Conservation (phyloP, 2,329 filamentous ascomycete species). For the Fusarium sp. region DNA sequence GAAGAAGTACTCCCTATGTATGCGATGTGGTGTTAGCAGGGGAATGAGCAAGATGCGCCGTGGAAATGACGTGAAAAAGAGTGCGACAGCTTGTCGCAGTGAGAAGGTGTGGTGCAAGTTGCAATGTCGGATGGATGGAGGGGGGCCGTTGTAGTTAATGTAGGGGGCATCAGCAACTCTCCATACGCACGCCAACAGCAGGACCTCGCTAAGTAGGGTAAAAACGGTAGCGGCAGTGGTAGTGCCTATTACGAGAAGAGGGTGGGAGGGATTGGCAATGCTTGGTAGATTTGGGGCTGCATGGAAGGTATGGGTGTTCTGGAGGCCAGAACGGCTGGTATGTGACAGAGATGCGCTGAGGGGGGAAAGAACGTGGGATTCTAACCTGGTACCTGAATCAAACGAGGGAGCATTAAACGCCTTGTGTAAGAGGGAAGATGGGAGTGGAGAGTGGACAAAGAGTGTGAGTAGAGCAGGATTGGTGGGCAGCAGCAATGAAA, state of each 20-base stretch:
- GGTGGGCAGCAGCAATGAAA: slow-evolving; percentile 17
- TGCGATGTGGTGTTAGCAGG: slow-evolving; percentile 29
- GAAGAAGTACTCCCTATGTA: slow-evolving; percentile 12
- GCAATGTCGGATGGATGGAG: slow-evolving; percentile 38
- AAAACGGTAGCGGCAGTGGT: slow-evolving; percentile 38
- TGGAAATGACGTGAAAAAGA: slow-evolving; percentile 35
- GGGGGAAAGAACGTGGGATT: slow-evolving; percentile 27
- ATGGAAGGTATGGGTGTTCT: slow-evolving; percentile 32
- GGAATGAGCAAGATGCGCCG: slow-evolving; percentile 19
- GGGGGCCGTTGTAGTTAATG: slow-evolving; percentile 42
- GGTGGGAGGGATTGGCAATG: slow-evolving; percentile 27
- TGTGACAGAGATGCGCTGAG: slow-evolving; percentile 34
- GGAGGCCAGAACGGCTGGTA: slow-evolving; percentile 32
- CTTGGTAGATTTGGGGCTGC: slow-evolving; percentile 32
- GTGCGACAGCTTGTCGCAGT: slow-evolving; percentile 42
- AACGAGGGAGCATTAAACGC: slow-evolving; percentile 34
- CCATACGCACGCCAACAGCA: slow-evolving; percentile 13
- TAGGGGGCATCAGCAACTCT: slow-evolving; percentile 36
- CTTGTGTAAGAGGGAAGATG: slow-evolving; percentile 27
- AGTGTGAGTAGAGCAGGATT: slow-evolving; percentile 6
- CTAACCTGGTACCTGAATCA: slow-evolving; percentile 36
- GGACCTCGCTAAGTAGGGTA: slow-evolving; percentile 31
- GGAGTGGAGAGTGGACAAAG: slow-evolving; percentile 17
- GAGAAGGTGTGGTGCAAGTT: slow-evolving; percentile 43
- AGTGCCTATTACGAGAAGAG: slow-evolving; percentile 35